phyloP scores from a whole-genome alignment of 2,329 filamentous ascomycete species.

The Aspergillus latus region DNA sequence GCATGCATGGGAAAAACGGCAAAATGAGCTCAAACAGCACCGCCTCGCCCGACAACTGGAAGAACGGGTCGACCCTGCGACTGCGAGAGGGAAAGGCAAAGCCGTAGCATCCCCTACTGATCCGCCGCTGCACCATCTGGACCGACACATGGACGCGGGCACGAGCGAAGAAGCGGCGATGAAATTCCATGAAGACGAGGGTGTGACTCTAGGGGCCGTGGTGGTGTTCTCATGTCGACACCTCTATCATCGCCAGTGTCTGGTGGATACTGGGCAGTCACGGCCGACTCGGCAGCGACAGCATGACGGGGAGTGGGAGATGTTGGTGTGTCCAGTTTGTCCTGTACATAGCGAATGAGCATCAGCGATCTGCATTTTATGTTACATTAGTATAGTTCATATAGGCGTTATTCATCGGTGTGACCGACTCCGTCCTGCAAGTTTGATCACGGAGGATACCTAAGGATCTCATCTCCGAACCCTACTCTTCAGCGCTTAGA shows the following conservation, averaged over 20 bases:
- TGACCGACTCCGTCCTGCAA: not conserved
- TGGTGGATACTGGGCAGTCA: constrained; percentile 32
- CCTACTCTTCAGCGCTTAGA: not conserved
- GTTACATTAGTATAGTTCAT: constrained; percentile 5
- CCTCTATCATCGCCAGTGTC: constrained; percentile 49
- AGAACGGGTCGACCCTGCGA: constrained; percentile 28
- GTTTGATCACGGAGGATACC: not conserved
- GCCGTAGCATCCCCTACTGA: constrained; percentile 28
- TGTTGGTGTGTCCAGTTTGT: constrained; percentile 30
- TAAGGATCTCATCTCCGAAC: not conserved
- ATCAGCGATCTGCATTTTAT: constrained; percentile 17
- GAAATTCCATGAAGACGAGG: constrained; percentile 9
- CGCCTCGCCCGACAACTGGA: constrained; percentile 32
- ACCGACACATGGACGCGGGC: constrained; percentile 19
- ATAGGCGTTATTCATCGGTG: not conserved
- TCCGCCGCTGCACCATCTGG: constrained; percentile 18
- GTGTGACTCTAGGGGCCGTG: constrained; percentile 28
- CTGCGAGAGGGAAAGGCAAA: constrained; percentile 41
- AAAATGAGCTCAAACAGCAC: constrained; percentile 34
- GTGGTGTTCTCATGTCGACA: constrained; percentile 52
- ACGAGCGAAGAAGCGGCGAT: constrained; percentile 7
- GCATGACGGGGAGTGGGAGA: constrained; percentile 25
- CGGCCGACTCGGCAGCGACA: constrained; percentile 13
- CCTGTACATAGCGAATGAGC: constrained; percentile 39
- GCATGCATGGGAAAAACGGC: constrained; percentile 73